phyloP scores from a whole-genome alignment of 192 early-diverging fungal genomes.

The Podila epicladia region DNA sequence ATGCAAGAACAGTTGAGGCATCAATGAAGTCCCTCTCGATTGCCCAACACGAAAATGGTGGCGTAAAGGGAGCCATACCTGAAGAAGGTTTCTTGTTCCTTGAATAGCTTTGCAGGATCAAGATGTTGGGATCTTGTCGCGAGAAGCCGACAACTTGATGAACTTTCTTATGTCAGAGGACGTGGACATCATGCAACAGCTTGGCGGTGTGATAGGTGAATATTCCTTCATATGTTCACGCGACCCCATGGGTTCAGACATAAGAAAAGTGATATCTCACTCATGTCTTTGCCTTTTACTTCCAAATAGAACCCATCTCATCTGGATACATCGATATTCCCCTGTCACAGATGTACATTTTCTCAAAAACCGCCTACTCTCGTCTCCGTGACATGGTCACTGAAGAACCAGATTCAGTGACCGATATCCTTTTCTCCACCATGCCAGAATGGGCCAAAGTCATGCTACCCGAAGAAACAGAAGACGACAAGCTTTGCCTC shows the following conservation, averaged over 20 bases:
- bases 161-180: constrained; percentile 43
- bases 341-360: constrained; percentile 35
- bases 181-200: constrained; percentile 34
- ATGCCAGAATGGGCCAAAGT: constrained; percentile 14
- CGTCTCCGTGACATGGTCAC: constrained; percentile 33
- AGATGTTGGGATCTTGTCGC: constrained; percentile 18
- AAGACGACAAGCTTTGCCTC: constrained; percentile 16
- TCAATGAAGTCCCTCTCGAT: background rate
- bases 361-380: constrained; percentile 34
- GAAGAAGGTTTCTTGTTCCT: background rate
- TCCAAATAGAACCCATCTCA: constrained; percentile 25
- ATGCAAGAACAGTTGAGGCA: background rate
- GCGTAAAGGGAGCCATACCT: background rate
- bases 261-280: background rate
- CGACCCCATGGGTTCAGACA: background rate
- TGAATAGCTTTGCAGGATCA: constrained; percentile 1
- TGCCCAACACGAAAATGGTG: background rate
- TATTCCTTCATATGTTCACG: background rate
- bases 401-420: constrained; percentile 30
- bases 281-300: background rate
- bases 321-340: constrained; percentile 46
- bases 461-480: constrained; percentile 13
- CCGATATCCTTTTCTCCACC: constrained; percentile 24
- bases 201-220: constrained; percentile 42
- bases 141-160: constrained; percentile 31